Percentiles rank a stretch among this genome's conserved stretches.
Conservation (phyloP, 192 early-diverging fungal species). For the Podila clonocystis region DNA sequence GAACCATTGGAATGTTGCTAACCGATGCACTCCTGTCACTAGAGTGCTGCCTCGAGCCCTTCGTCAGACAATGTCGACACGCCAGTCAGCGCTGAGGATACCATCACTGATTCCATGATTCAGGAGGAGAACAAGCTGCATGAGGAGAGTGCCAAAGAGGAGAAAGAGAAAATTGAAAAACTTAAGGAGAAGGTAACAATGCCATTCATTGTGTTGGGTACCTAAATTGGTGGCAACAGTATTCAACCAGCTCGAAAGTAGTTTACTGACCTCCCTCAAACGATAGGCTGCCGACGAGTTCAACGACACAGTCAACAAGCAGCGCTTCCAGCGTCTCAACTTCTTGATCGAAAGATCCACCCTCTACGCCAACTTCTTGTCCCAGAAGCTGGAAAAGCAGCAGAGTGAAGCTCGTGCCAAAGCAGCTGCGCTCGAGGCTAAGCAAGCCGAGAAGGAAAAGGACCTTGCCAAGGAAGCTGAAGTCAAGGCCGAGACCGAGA, state of each 20-base stretch:
- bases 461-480: slow-evolving; percentile 21
- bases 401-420: slow-evolving; percentile 72
- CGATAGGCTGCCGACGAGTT: slow-evolving; percentile 72
- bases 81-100: slow-evolving; percentile 8
- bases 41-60: neutral
- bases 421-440: slow-evolving; percentile 40
- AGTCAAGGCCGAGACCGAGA: slow-evolving; percentile 8
- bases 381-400: slow-evolving; percentile 78
- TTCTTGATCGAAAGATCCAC: slow-evolving; percentile 86
- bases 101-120: slow-evolving; percentile 53
- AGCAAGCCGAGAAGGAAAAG: slow-evolving; percentile 9
- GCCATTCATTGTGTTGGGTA: neutral
- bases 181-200: slow-evolving; percentile 54
- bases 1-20: too few species aligned
- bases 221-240: slow-evolving; percentile 39
- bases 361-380: slow-evolving; percentile 81
- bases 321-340: slow-evolving; percentile 78
- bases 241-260: slow-evolving; percentile 6
- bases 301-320: slow-evolving; percentile 63
- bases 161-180: slow-evolving; percentile 57
- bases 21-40: slow-evolving; percentile 6
- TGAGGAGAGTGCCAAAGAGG: slow-evolving; percentile 52
- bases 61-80: neutral
- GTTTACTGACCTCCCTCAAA: neutral
- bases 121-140: slow-evolving; percentile 55